A percentile compares a stretch with the other conserved stretches of the same genome.
These are phyloP conservation scores for Comarum palustre DNA, from an alignment of 306 rosid species.

Conservation along the genomic window DNA sequence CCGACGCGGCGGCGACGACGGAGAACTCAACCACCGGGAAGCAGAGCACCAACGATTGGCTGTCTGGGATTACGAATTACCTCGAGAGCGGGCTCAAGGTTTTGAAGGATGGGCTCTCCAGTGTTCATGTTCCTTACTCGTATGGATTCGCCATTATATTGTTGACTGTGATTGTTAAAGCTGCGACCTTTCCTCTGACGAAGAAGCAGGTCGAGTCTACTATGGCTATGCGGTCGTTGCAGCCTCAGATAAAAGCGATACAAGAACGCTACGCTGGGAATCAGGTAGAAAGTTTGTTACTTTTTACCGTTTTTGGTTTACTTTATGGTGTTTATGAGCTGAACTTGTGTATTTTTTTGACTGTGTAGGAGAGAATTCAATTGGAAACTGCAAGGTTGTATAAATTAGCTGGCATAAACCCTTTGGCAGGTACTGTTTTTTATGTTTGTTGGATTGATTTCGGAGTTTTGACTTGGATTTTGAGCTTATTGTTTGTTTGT, in stretches of 20 bases:
- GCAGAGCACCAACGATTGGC: conserved; percentile 73
- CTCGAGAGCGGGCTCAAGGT: conserved; percentile 80
- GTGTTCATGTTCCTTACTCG: conserved; percentile 77
- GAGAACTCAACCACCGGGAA: conserved; percentile 46
- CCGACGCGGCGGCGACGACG: conserved; percentile 78
- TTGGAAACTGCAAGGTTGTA: conserved; percentile 86
- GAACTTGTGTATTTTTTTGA: conserved; percentile 22
- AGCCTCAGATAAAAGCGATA: conserved; percentile 84
- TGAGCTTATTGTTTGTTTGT: neutral
- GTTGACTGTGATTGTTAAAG: conserved; percentile 15
- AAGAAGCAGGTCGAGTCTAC: conserved; percentile 78
- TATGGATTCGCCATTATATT: conserved; percentile 97
- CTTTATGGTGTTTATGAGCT: neutral
- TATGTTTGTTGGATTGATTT: neutral
- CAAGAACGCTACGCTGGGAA: conserved; percentile 84
- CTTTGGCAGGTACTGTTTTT: conserved; percentile 71
- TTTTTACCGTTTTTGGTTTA: neutral
- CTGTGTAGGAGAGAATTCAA: conserved; percentile 87
- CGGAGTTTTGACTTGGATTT: neutral
- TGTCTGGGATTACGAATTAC: conserved; percentile 77
- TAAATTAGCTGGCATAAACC: conserved; percentile 88
- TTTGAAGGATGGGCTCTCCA: conserved; percentile 77
- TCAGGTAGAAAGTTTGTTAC: conserved; percentile 44
- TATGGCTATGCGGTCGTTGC: conserved; percentile 86
- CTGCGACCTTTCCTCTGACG: conserved; percentile 23